Percentiles rank a stretch among this genome's conserved stretches.
Conservation (phyloP, 768 basidiomycete genomes). For the Boletus insuetus region DNA sequence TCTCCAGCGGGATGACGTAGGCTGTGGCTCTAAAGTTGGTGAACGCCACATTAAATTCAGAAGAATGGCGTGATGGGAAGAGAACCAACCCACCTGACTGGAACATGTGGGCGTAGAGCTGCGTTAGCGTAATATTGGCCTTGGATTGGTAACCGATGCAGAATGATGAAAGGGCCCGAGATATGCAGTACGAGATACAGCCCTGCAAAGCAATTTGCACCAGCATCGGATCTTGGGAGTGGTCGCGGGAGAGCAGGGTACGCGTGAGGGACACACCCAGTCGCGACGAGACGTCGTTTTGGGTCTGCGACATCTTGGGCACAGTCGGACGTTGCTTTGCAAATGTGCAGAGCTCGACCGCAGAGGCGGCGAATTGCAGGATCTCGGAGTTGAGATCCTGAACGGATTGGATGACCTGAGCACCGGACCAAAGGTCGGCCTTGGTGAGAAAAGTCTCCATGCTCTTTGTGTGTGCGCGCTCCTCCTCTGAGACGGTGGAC, state of each 20-base stretch:
- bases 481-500: conserved; percentile 45
- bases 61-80: not conserved
- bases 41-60: conserved; percentile 12
- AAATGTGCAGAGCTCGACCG: conserved; percentile 65
- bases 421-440: conserved; percentile 71
- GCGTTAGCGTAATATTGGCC: conserved; percentile 60
- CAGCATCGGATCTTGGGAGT: conserved; percentile 71
- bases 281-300: conserved; percentile 59
- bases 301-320: conserved; percentile 46
- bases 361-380: conserved; percentile 74
- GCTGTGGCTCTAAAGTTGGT: conserved; percentile 58
- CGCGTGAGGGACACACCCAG: conserved; percentile 62
- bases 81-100: conserved; percentile 41
- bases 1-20: conserved; percentile 75
- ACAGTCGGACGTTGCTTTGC: conserved; percentile 39
- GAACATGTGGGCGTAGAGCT: conserved; percentile 60
- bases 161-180: conserved; percentile 66
- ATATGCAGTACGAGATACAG: conserved; percentile 62
- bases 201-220: conserved; percentile 77
- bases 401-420: conserved; percentile 74
- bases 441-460: conserved; percentile 70
- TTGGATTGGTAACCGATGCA: conserved; percentile 73
- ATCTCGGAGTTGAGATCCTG: conserved; percentile 81
- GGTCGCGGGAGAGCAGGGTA: conserved; percentile 60
- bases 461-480: conserved; percentile 54